Conservation (phyloP, 306 rosid species). For the Elaeagnus macrophylla region DNA sequence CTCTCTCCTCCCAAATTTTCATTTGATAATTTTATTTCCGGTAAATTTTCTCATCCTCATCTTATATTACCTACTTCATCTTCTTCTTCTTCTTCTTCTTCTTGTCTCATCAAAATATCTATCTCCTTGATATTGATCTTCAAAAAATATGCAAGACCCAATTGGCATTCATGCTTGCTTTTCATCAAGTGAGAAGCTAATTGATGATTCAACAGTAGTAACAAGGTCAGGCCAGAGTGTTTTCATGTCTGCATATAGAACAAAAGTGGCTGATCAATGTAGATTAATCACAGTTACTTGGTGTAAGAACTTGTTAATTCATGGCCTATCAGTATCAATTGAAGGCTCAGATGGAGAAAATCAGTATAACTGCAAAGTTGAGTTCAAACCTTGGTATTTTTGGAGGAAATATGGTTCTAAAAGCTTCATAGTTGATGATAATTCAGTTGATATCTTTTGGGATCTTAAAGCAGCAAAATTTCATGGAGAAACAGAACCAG, state of each 20-base stretch:
- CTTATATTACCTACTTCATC: neutral
- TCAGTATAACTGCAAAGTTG: conserved; percentile 69
- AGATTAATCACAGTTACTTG: conserved; percentile 66
- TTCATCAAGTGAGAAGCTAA: conserved; percentile 41
- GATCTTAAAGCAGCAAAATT: conserved; percentile 74
- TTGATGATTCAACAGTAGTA: conserved; percentile 42
- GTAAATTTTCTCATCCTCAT: conserved; percentile 17
- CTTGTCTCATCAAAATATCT: neutral
- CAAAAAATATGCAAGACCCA: conserved; percentile 50
- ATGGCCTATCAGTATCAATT: conserved; percentile 61
- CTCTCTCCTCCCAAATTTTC: conserved; percentile 16
- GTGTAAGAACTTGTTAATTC: conserved; percentile 68
- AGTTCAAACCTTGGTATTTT: conserved; percentile 88
- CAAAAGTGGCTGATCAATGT: conserved; percentile 61
- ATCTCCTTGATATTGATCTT: conserved; percentile 2
- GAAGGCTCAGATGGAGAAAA: conserved; percentile 57
- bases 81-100: neutral
- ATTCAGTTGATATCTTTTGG: conserved; percentile 54
- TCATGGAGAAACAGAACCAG: conserved; percentile 68
- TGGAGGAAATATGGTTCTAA: conserved; percentile 84
- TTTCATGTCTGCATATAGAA: conserved; percentile 54
- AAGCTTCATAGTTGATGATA: conserved; percentile 46
- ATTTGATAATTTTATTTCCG: conserved; percentile 17
- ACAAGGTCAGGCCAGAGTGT: conserved; percentile 74
- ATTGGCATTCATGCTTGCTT: conserved; percentile 70